These are phyloP conservation scores for Sporothrix dimorphospora DNA, from an alignment of 2,329 filamentous ascomycete species.

Conservation along the genomic window DNA sequence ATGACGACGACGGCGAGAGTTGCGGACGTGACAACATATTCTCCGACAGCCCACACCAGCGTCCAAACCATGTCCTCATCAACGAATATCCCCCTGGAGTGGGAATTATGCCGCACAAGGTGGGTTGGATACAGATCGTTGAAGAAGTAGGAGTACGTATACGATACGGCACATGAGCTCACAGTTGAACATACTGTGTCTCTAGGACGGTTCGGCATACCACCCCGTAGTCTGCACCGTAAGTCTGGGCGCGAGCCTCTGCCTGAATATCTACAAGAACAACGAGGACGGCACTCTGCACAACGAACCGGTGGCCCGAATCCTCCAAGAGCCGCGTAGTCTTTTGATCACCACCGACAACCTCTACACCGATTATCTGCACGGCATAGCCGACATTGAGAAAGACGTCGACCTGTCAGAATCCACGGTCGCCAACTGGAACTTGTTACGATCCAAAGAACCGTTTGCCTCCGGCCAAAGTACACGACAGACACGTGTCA, in stretches of 20 bases:
- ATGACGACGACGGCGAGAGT: slow-evolving; percentile 30
- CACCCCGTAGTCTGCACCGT: slow-evolving; percentile 87
- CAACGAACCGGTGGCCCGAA: slow-evolving; percentile 53
- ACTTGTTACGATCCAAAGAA: slow-evolving; percentile 58
- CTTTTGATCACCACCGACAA: slow-evolving; percentile 71
- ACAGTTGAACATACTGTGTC: background rate
- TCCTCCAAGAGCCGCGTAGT: slow-evolving; percentile 84
- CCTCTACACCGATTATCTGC: slow-evolving; percentile 72
- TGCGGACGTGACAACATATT: slow-evolving; percentile 52
- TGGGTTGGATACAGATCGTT: slow-evolving; percentile 27
- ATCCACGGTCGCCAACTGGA: slow-evolving; percentile 72
- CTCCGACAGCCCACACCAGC: slow-evolving; percentile 67
- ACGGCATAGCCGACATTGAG: slow-evolving; percentile 70
- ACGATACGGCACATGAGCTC: background rate
- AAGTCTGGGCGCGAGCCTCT: slow-evolving; percentile 76
- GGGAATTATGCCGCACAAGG: slow-evolving; percentile 95
- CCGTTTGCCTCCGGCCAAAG: slow-evolving; percentile 56
- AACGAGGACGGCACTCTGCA: slow-evolving; percentile 63
- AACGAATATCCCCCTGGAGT: slow-evolving; percentile 89
- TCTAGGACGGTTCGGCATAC: slow-evolving; percentile 78
- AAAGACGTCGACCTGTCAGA: slow-evolving; percentile 67
- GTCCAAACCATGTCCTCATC: slow-evolving; percentile 87
- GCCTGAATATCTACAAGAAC: slow-evolving; percentile 74
- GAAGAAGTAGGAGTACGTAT: background rate
- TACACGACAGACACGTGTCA: slow-evolving; percentile 64